phyloP scores from a whole-genome alignment of 2,329 filamentous ascomycete species.

The Elsinoe necatrix region DNA sequence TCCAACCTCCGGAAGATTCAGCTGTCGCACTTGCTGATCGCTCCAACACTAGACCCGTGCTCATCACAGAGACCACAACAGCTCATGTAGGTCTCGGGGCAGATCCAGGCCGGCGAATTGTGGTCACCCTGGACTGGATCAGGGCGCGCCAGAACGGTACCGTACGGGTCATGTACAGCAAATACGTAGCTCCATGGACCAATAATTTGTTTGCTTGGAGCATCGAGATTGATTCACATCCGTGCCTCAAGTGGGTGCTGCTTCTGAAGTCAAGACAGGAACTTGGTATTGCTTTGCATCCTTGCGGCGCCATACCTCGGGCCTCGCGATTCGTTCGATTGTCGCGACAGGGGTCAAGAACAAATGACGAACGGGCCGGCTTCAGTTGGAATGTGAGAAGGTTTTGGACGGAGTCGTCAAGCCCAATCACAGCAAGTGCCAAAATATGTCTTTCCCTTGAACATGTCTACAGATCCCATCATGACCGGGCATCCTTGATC shows the following conservation, averaged over 20 bases:
- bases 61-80: neutral
- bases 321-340: slow-evolving; percentile 12
- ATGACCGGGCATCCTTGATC: slow-evolving; percentile 8
- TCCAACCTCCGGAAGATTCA: slow-evolving; percentile 5
- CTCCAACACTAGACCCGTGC: slow-evolving; percentile 1
- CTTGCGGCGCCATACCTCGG: slow-evolving; percentile 2
- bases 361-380: slow-evolving; percentile 5
- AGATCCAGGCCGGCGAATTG: neutral
- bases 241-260: neutral
- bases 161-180: neutral
- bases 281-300: slow-evolving; percentile 2
- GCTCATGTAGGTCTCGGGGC: slow-evolving; percentile 8
- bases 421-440: slow-evolving; percentile 2
- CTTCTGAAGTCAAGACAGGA: neutral
- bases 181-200: neutral
- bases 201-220: slow-evolving; percentile 5
- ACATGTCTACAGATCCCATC: neutral
- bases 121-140: neutral
- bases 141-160: neutral
- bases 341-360: slow-evolving; percentile 10
- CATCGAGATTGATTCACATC: neutral
- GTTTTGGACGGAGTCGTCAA: slow-evolving; percentile 6
- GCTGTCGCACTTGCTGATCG: slow-evolving; percentile 3
- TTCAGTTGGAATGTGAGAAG: slow-evolving; percentile 10
- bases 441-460: neutral